Evolutionary conservation across 2,329 filamentous ascomycete genomes (phyloP).

Genomic region (Botrytis deweyae): DNA sequence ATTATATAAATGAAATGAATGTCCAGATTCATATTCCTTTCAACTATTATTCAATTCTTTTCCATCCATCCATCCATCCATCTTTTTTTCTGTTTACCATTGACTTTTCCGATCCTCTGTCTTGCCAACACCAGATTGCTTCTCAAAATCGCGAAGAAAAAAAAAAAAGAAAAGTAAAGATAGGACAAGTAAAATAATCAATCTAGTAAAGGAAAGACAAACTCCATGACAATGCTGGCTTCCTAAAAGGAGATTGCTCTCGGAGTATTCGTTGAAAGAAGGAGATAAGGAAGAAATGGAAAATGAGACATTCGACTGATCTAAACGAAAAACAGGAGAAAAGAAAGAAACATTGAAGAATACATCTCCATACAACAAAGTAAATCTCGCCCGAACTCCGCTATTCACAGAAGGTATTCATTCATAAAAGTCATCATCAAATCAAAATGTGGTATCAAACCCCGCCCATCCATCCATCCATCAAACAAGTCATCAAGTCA

Average conservation of each 20-base stretch:
- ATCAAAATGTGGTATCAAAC: conserved; percentile 17
- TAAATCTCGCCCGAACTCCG: background rate
- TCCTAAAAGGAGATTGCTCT: conserved; percentile 8
- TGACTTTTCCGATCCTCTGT: background rate
- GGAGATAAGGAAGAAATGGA: background rate
- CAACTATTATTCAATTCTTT: background rate
- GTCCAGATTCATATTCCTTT: background rate
- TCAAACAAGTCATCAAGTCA: background rate
- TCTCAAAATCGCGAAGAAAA: background rate
- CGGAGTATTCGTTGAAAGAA: background rate
- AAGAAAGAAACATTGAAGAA: background rate
- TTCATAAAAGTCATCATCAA: background rate
- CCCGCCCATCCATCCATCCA: background rate
- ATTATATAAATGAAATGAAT: conserved; percentile 4
- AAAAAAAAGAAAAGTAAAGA: background rate
- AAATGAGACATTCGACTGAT: background rate
- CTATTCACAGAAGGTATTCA: background rate
- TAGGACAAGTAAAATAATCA: background rate
- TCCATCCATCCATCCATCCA: background rate
- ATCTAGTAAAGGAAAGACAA: background rate
- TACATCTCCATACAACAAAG: background rate
- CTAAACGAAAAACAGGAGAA: background rate
- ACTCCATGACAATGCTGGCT: background rate
- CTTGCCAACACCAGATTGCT: background rate
- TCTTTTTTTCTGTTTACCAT: background rate